Evolutionary conservation across 2,329 filamentous ascomycete genomes (phyloP).

Genomic region (Venturia pyrina): DNA sequence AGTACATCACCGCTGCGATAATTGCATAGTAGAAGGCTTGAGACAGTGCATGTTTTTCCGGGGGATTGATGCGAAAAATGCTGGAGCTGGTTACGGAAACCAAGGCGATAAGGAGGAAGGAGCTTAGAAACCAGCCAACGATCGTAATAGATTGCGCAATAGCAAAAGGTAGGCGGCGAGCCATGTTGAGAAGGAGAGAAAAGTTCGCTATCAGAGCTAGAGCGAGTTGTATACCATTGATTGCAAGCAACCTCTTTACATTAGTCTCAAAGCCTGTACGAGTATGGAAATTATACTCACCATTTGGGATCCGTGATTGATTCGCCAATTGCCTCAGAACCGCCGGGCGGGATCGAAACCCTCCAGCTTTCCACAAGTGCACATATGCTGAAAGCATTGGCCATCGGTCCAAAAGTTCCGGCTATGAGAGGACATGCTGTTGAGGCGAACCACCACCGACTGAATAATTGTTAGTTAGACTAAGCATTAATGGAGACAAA

Average conservation of each 20-base stretch:
- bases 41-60: slow-evolving; percentile 37
- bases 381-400: slow-evolving; percentile 45
- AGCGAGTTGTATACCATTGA: slow-evolving; percentile 47
- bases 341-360: slow-evolving; percentile 37
- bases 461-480: slow-evolving; percentile 15
- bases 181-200: slow-evolving; percentile 50
- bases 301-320: slow-evolving; percentile 45
- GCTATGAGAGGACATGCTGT: slow-evolving; percentile 49
- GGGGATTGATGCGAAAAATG: slow-evolving; percentile 33
- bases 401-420: slow-evolving; percentile 45
- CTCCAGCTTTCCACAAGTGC: slow-evolving; percentile 48
- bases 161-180: slow-evolving; percentile 42
- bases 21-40: slow-evolving; percentile 52
- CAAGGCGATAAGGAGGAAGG: slow-evolving; percentile 43
- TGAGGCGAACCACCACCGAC: slow-evolving; percentile 52
- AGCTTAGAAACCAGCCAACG: slow-evolving; percentile 47
- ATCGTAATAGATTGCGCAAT: slow-evolving; percentile 51
- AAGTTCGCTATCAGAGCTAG: slow-evolving; percentile 46
- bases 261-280: not conserved
- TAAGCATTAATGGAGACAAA: not conserved
- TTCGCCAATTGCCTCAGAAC: slow-evolving; percentile 33
- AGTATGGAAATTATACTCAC: slow-evolving; percentile 21
- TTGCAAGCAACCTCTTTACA: slow-evolving; percentile 34
- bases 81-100: slow-evolving; percentile 36
- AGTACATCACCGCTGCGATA: slow-evolving; percentile 47